Base-by-base conservation (phyloP, 345 rosid genomes). In the Salix exigua region DNA sequence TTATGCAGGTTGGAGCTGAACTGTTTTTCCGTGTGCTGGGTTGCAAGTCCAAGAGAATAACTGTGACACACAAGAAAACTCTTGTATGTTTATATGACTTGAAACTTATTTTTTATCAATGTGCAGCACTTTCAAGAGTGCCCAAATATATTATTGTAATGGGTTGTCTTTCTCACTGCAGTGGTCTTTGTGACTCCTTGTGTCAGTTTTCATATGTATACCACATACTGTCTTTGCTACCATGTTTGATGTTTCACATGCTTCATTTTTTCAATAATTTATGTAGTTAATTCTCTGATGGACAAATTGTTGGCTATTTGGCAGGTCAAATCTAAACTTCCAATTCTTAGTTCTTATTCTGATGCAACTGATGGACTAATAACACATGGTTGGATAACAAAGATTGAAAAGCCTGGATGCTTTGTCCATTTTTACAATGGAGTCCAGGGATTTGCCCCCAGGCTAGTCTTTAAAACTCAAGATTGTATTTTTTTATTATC, bases 371-470 rank as follows among this genome's bases (percentile, higher is more conserved):
- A 88, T 70, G 98, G 98, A 44, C 77, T 93, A 31, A 80, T 89
- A 79, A 88, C 93, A 8, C 99, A 93, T 87, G 99, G 99, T 73
- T 96, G 99, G 99, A 91, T 96, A 81, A 88, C 94, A 55, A 96
- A 91, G 88, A 93, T 89, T 78, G 99, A 93, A 84, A 88, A 91
- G 68, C 92, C 91, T 82, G 99, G 99, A 68, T 96, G 98, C 89
- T 93, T 91, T 70, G 91, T 93, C 77, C 93, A 93, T 73, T 96
- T 96, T 75, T 96, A 93, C 82, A 96, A 89, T 87, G 98, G 98
- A 78, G 98, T 96, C 83, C 99, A 93, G 78, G 99, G 98, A 81
- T 91, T 96, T 86, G 91, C 88, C 81, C 88, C 96, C 76, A 87
- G 99, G 99, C 80, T 66, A 77, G 87, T 86, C 50, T 62, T 77